A percentile compares a stretch with the other conserved stretches of the same genome.
phyloP scores from a whole-genome alignment of 306 rosid genomes.

The Inga laurina region DNA sequence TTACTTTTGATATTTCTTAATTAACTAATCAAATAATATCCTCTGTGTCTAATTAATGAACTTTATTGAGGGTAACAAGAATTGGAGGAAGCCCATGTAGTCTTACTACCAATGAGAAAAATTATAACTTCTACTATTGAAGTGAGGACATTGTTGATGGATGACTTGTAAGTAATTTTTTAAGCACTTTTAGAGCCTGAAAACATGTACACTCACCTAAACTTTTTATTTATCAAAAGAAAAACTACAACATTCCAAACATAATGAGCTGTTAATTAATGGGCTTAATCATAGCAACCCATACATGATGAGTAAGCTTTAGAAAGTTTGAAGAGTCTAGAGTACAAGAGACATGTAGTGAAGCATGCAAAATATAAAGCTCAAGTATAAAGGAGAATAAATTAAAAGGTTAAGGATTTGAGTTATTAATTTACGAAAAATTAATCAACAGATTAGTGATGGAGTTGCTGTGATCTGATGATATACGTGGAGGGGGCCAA shows the following conservation, averaged over 20 bases:
- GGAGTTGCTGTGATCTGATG: neutral
- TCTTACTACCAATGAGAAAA: neutral
- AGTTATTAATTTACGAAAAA: neutral
- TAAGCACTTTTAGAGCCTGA: too few relatives aligned
- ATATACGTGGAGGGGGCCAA: neutral
- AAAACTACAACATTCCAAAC: neutral
- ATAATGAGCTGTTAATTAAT: neutral
- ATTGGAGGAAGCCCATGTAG: neutral
- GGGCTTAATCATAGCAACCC: neutral
- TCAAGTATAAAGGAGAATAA: neutral
- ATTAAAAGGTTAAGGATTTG: neutral
- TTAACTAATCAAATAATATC: neutral
- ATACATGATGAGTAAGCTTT: neutral
- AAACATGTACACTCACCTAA: too few relatives aligned
- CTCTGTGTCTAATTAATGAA: neutral
- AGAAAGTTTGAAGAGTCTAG: neutral
- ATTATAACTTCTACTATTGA: neutral
- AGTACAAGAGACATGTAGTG: neutral
- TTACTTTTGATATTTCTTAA: too few relatives aligned
- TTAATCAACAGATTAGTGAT: neutral
- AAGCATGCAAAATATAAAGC: neutral
- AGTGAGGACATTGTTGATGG: too few relatives aligned
- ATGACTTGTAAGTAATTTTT: too few relatives aligned
- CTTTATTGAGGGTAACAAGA: neutral
- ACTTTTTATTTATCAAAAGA: too few relatives aligned